Percentiles rank a stretch among this genome's conserved stretches.
phyloP scores from a whole-genome alignment of 768 basidiomycete species.

The Tricholoma furcatifolium region DNA sequence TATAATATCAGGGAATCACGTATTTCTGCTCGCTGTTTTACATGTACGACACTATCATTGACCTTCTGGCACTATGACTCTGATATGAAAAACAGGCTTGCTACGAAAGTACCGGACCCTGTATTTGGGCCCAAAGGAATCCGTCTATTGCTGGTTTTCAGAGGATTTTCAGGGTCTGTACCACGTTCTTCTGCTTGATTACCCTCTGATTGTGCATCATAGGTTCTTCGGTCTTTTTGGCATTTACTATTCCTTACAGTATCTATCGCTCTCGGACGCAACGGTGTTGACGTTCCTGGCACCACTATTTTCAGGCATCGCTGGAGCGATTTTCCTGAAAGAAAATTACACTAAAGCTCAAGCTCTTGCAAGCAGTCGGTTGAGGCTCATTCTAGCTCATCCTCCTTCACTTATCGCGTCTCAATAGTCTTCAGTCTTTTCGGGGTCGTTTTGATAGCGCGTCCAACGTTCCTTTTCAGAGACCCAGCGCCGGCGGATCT shows the following conservation, averaged over 20 bases:
- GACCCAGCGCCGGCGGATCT: neutral
- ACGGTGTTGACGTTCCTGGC: constrained; percentile 74
- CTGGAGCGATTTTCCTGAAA: constrained; percentile 59
- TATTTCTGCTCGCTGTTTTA: constrained; percentile 49
- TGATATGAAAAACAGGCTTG: constrained; percentile 24
- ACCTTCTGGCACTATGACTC: neutral
- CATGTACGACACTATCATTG: constrained; percentile 35
- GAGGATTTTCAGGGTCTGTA: constrained; percentile 65
- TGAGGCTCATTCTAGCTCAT: neutral
- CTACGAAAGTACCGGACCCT: constrained; percentile 50
- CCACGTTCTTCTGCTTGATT: neutral
- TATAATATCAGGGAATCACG: constrained; percentile 42
- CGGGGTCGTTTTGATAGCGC: constrained; percentile 81
- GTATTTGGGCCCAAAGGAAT: constrained; percentile 70
- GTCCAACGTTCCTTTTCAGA: constrained; percentile 69
- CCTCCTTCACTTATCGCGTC: neutral
- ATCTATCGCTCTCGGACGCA: constrained; percentile 76
- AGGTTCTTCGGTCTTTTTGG: constrained; percentile 60
- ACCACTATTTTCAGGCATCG: constrained; percentile 62
- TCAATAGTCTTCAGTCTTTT: constrained; percentile 57
- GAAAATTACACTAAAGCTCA: constrained; percentile 59
- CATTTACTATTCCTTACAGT: constrained; percentile 66
- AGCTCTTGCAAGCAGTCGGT: constrained; percentile 46
- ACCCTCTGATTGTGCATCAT: neutral
- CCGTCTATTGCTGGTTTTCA: constrained; percentile 48